A percentile compares a stretch with the other conserved stretches of the same genome.
These are phyloP conservation scores for Collybiopsis confluens DNA, from an alignment of 768 basidiomycete genomes.

Conservation along the genomic window DNA sequence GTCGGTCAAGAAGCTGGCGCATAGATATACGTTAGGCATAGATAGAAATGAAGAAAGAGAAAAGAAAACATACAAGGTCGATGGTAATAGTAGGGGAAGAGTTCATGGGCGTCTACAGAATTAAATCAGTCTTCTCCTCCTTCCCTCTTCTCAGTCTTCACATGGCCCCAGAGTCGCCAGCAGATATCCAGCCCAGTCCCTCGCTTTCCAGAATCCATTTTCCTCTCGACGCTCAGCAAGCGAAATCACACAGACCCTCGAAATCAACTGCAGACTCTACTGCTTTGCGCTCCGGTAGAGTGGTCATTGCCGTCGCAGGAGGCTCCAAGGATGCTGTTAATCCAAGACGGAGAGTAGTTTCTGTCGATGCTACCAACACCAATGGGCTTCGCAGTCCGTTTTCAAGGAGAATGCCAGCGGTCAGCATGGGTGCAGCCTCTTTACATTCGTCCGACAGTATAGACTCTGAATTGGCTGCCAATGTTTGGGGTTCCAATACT, in stretches of 20 bases:
- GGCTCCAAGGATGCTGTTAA: neutral
- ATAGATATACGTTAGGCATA: neutral
- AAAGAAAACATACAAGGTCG: neutral
- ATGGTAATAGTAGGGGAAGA: constrained; percentile 6
- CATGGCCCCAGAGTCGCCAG: neutral
- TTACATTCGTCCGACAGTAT: neutral
- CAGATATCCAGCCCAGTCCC: too few relatives aligned
- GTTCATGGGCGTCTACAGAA: constrained; percentile 1
- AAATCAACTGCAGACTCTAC: neutral
- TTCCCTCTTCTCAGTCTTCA: neutral
- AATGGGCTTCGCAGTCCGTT: neutral
- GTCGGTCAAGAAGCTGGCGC: constrained; percentile 1
- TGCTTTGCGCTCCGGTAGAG: neutral
- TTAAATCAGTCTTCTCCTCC: neutral
- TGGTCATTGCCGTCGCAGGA: neutral
- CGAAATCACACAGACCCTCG: neutral
- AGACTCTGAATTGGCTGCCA: neutral
- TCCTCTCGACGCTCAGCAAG: neutral
- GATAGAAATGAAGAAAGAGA: neutral
- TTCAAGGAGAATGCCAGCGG: neutral
- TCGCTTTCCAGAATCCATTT: neutral
- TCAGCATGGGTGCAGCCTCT: constrained; percentile 4
- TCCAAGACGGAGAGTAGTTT: constrained; percentile 1
- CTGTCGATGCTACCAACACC: constrained; percentile 2
- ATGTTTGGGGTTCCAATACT: neutral